These are phyloP conservation scores for Penicillium verhagenii DNA, from an alignment of 495 filamentous ascomycete genomes.

Conservation along the genomic window DNA sequence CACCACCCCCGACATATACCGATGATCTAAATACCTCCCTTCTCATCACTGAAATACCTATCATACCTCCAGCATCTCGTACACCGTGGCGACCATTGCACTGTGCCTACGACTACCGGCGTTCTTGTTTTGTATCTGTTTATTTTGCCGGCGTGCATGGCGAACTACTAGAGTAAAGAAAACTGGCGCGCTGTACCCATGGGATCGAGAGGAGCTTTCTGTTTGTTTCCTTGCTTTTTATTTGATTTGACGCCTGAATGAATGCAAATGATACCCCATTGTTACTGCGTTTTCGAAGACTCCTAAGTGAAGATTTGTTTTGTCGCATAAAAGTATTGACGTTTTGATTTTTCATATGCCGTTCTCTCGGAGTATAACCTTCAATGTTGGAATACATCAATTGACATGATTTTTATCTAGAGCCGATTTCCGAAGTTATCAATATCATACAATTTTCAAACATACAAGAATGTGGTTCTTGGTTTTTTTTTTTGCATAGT, in stretches of 20 bases:
- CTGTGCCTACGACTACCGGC: background rate
- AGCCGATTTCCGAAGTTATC: too few species aligned
- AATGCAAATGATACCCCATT: constrained; percentile 30
- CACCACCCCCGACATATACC: background rate
- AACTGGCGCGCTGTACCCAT: background rate
- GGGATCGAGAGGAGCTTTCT: constrained; percentile 3
- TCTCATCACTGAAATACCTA: background rate
- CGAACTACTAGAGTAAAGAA: constrained; percentile 14
- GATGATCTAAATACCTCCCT: background rate
- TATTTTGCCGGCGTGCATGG: constrained; percentile 19
- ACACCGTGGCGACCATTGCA: background rate
- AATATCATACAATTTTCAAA: too few species aligned
- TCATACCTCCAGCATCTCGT: background rate
- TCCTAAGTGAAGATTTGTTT: background rate
- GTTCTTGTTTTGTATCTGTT: constrained; percentile 8
- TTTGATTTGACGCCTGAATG: constrained; percentile 19
- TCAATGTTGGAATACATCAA: background rate
- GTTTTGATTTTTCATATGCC: background rate
- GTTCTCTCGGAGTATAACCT: background rate
- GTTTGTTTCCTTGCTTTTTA: constrained; percentile 8
- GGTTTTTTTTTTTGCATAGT: too few species aligned
- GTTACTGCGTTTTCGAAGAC: constrained; percentile 5
- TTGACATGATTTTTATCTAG: background rate
- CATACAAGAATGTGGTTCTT: too few species aligned
- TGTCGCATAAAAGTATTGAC: background rate